These are phyloP conservation scores for Oxyria digyna DNA, from an alignment of 148 eudicot species.

Conservation along the genomic window DNA sequence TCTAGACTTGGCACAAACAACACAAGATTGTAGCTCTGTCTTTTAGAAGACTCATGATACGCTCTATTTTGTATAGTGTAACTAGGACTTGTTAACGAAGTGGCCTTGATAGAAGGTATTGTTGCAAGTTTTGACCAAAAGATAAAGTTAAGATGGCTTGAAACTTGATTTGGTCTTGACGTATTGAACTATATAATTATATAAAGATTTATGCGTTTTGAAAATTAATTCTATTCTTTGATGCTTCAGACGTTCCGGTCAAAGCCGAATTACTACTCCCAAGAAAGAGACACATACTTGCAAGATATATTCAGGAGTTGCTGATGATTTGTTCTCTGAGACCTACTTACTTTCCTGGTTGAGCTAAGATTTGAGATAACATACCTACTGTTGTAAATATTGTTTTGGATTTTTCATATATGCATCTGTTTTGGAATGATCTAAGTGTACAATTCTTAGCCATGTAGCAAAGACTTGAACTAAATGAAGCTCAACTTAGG, in stretches of 20 bases:
- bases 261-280: slow-evolving; percentile 95
- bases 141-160: not conserved
- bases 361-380: not conserved
- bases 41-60: no score
- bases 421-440: no score
- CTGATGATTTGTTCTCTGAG: slow-evolving; percentile 47
- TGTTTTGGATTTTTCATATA: slow-evolving; percentile 2
- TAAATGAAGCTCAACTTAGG: no score
- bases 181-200: not conserved
- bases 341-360: not conserved
- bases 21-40: no score
- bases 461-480: no score
- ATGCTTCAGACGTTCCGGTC: slow-evolving; percentile 87
- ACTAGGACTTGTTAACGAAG: no score
- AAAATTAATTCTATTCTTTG: not conserved
- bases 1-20: no score
- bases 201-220: not conserved
- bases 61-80: no score
- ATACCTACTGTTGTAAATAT: not conserved
- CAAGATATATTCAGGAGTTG: slow-evolving; percentile 63
- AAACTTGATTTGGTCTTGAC: not conserved
- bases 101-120: slow-evolving; percentile 86
- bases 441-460: no score
- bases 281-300: slow-evolving; percentile 97
- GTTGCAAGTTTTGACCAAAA: not conserved